Evolutionary conservation across 2,329 filamentous ascomycete species (phyloP), one percentile per base, ranked within the genome.

Genomic region (Nothomitra cinnamomea): DNA sequence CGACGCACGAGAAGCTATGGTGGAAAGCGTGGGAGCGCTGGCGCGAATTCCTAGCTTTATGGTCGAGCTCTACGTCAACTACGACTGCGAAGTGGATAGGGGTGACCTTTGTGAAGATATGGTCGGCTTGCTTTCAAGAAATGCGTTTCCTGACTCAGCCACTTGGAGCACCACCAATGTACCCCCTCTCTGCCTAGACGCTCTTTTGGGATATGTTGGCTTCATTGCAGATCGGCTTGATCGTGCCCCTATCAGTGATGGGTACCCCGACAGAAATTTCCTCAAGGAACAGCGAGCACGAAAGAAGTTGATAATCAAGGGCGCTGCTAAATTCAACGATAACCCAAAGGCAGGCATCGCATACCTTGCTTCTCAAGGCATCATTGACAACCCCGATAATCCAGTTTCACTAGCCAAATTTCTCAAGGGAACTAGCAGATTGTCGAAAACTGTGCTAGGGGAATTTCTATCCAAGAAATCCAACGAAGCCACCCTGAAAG

Each of bases 81-180:
- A 96, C 64, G 92, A 98, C 66, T 98, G 90, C 63, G 89, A 96
- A 63, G 82, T 87, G 52, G 87, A 98, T 63, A 79, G 89, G 51
- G 83, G 82, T 52, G 92, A 98, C 69, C 71, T 98, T 3, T 98
- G 92, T 62, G 86, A 95, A 70, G 94, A 98, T 63, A 85, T 96
- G 77, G 80, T 98, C 56, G 90, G 92, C 0, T 75, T 98, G 35
- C 72, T 98, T 15, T 90, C 92, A 19, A 79, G 92, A 55, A 98
- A 95, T 65, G 92, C 92, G 1, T 85, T 98, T 58, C 94, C 92
- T 0, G 92, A 98, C 65, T 95, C 92, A 7, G 92, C 90, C 4
- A 95, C 89, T 4, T 98, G 92, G 92, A 98, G 94, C 66, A 98
- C 92, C 10, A 95, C 90, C 3, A 98, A 94, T 64, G 94, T 98